Evolutionary conservation across 2,329 filamentous ascomycete genomes (phyloP), one percentile per base, ranked within the genome.

Genomic region (Fusarium concolor): DNA sequence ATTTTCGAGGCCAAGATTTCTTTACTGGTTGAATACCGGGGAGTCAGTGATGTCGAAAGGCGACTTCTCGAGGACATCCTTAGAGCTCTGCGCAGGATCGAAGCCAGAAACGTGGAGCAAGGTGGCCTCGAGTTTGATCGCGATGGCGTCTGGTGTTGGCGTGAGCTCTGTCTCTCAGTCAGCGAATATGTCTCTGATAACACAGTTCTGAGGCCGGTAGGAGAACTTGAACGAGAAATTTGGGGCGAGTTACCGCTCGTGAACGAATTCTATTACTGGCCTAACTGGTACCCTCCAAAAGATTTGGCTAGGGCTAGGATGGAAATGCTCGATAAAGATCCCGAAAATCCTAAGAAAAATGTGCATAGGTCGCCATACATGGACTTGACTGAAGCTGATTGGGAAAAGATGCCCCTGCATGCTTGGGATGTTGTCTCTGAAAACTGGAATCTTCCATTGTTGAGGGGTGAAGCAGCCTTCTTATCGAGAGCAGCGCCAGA

Each of bases 1-100:
- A 38, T 29, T 11, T 39, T 65, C 10, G 41, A 42, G 14, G 14
- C 18, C n/a, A 64, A 67, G 43, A 15, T 68, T 5, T 15, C 37
- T 1, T 8, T 68, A 4, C 12, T 67, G 9, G 10, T 41, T 15
- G 39, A n/a, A 10, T 57, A 67, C 15, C 2, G 44, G 2, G 55
- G 45, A 3, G 24, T 56, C 10, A 15, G 26, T 2, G 22, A 51
- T 2, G 3, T 3, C 1, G 55, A 67, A n/a, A 18, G 10, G 6
- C 6, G 8, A 4, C 3, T 44, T 6, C 31, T 65, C 8, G 5
- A 42, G 1, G 29, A 20, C 1, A 38, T 68, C 12, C 31, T 59
- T 3, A 5, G 10, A 5, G 20, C 31, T 3, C 3, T 64, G 1
- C 31, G 51, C 4, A 35, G 20, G 6, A 10, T 64, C 4, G 42